Conservation (phyloP, 768 basidiomycete genomes). For the Symmetrospora coprosmae region DNA sequence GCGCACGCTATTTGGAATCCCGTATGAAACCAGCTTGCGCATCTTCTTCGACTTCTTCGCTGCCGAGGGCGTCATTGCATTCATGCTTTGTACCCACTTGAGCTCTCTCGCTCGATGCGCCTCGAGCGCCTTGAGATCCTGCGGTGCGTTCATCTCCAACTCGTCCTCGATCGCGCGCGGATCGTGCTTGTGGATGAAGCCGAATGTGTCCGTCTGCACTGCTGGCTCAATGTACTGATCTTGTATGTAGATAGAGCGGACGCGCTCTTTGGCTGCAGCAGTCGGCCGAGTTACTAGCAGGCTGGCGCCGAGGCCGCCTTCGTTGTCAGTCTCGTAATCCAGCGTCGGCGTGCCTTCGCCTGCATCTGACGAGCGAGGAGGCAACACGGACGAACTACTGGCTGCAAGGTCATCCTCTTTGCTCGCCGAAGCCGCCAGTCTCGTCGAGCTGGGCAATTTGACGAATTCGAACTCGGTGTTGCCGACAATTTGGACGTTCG, state of each 20-base stretch:
- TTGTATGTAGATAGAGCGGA: slow-evolving; percentile 4
- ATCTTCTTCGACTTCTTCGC: slow-evolving; percentile 18
- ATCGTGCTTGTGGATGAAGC: background rate
- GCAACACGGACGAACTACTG: too few species aligned
- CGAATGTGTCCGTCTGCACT: background rate
- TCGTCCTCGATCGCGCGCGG: background rate
- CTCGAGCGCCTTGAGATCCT: background rate
- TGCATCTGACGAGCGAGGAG: too few species aligned
- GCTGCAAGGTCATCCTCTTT: too few species aligned
- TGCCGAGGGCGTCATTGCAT: background rate
- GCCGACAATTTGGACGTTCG: background rate
- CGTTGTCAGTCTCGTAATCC: slow-evolving; percentile 32
- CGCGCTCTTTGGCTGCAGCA: background rate
- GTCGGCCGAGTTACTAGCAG: slow-evolving; percentile 13
- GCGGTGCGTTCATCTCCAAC: background rate
- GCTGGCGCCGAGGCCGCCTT: slow-evolving; percentile 28
- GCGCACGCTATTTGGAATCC: slow-evolving; percentile 5
- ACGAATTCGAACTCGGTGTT: slow-evolving; percentile 9
- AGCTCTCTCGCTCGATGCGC: slow-evolving; percentile 10
- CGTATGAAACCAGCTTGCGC: background rate
- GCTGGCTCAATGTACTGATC: background rate
- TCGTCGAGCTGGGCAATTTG: background rate
- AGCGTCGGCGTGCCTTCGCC: slow-evolving; percentile 27
- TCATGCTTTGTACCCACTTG: slow-evolving; percentile 17
- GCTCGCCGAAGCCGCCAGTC: too few species aligned